Evolutionary conservation across 2,329 filamentous ascomycete genomes (phyloP), one percentile per base, ranked within the genome.

Genomic region (Arthrobotrys pseudoclavata): DNA sequence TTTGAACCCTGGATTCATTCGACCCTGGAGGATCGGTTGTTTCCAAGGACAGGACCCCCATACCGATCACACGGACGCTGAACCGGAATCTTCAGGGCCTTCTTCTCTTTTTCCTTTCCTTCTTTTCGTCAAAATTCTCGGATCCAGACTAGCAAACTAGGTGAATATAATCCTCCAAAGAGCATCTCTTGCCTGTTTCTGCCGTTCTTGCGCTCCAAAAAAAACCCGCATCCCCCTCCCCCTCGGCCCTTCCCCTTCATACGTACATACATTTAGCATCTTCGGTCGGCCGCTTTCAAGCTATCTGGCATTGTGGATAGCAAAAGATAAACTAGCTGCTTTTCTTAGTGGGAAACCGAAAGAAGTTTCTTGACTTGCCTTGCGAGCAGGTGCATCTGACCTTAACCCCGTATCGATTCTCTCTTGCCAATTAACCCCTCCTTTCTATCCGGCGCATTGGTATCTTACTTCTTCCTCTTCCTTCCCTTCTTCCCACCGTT

Each of bases 101-200:
- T 31, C 22, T 63, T 18, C 18, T 4, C 18, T 48, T 61, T 24
- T 24, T 22, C 12, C 31, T 52, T 40, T 53, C 52, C 48, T 68
- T 47, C 22, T 67, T 29, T 61, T 22, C 37, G 68, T 53, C 40
- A 48, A 15, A 10, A 37, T 20, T 40, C 61, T 75, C 62, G 71
- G 71, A 76, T 64, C 55, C 37, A 24, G 48, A 60, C 70, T 63
- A 55, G 63, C 55, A 75, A 69, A 75, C 26, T 76, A 63, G 71
- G 71, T 76, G 71, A 64, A 67, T 50, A 69, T 61, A 48, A 37
- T 57, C n/a, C 64, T 76, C 48, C 6, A 69, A 63, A 57, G 37
- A 64, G 71, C 71, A 69, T 76, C 71, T 76, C 63, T 76, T 76
- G 55, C 70, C 70, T 50, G 63, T 63, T 75, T 75, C 70, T 61